Evolutionary conservation across 352 stramenopile genomes (phyloP).

Genomic region (Phytophthora fragariae): DNA sequence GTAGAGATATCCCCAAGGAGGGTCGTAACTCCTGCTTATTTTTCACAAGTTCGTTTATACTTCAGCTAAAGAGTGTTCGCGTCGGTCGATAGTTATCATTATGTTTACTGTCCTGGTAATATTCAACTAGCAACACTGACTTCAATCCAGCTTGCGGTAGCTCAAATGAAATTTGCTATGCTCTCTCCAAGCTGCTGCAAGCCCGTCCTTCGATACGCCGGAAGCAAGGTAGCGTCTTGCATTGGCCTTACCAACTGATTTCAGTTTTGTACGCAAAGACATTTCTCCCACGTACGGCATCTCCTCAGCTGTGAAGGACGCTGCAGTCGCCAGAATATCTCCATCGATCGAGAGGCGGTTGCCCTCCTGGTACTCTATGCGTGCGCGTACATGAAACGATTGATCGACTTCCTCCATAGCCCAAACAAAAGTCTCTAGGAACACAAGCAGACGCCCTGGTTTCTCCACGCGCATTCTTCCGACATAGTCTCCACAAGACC

Average conservation of each 20-base stretch:
- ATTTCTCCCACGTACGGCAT: conserved; percentile 57
- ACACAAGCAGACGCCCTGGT: conserved; percentile 49
- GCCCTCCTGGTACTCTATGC: conserved; percentile 52
- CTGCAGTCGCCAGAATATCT: conserved; percentile 52
- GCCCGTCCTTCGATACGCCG: neutral
- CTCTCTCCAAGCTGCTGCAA: conserved; percentile 33
- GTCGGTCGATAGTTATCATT: no score
- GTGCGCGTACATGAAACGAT: conserved; percentile 56
- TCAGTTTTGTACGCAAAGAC: conserved; percentile 56
- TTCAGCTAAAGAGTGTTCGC: neutral
- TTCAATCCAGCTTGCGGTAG: conserved; percentile 40
- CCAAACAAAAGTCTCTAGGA: conserved; percentile 62
- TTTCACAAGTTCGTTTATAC: conserved; percentile 30
- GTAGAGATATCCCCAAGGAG: conserved; percentile 33
- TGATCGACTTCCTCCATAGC: conserved; percentile 28
- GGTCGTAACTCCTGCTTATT: conserved; percentile 35
- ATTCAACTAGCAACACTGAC: no score
- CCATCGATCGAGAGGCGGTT: conserved; percentile 54
- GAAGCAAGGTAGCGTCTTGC: conserved; percentile 24
- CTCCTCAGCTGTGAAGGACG: conserved; percentile 45
- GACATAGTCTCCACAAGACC: conserved; percentile 74
- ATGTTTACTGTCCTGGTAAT: no score
- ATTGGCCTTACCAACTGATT: conserved; percentile 39
- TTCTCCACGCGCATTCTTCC: conserved; percentile 60
- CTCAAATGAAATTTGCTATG: conserved; percentile 45